phyloP scores from a whole-genome alignment of 1,284 basidiomycete genomes.

The Afroboletus lepidellus region DNA sequence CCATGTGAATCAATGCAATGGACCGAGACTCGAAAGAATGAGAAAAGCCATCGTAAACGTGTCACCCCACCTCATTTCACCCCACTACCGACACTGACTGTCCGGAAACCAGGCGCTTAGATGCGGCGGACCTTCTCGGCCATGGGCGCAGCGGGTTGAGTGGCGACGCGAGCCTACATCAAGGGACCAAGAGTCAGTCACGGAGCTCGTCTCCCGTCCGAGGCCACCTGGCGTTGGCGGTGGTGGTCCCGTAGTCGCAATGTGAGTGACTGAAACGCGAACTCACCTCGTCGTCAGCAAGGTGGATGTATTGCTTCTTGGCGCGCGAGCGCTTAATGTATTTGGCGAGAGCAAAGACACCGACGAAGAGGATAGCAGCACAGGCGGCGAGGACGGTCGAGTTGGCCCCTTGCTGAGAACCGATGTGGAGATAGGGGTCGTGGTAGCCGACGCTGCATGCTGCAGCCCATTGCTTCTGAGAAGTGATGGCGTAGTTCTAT shows the following conservation, averaged over 20 bases:
- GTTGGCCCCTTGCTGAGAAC: constrained; percentile 33
- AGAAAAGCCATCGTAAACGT: constrained; percentile 4
- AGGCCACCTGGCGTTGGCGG: constrained; percentile 4
- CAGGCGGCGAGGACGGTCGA: constrained; percentile 45
- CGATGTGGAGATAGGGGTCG: constrained; percentile 37
- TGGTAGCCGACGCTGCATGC: constrained; percentile 45
- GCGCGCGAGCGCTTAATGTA: constrained; percentile 44
- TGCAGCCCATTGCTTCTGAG: constrained; percentile 66
- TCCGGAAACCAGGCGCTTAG: constrained; percentile 8
- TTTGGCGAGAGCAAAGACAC: constrained; percentile 42
- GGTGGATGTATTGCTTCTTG: constrained; percentile 48
- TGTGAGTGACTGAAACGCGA: constrained; percentile 4
- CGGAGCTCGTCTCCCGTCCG: constrained; percentile 1
- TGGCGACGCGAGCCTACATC: constrained; percentile 20
- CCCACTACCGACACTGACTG: neutral
- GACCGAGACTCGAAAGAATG: constrained; percentile 8
- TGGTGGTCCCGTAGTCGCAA: constrained; percentile 13
- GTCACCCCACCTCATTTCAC: constrained; percentile 3
- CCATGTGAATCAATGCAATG: constrained; percentile 27
- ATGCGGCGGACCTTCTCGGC: constrained; percentile 28
- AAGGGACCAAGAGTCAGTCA: constrained; percentile 12
- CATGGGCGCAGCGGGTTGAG: constrained; percentile 27
- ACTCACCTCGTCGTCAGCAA: constrained; percentile 60
- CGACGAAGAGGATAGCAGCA: constrained; percentile 46
- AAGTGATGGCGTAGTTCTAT: constrained; percentile 63